Percentiles rank a stretch among this genome's conserved stretches.
phyloP scores from a whole-genome alignment of 495 filamentous ascomycete genomes.

The Penicillium cataractarum region DNA sequence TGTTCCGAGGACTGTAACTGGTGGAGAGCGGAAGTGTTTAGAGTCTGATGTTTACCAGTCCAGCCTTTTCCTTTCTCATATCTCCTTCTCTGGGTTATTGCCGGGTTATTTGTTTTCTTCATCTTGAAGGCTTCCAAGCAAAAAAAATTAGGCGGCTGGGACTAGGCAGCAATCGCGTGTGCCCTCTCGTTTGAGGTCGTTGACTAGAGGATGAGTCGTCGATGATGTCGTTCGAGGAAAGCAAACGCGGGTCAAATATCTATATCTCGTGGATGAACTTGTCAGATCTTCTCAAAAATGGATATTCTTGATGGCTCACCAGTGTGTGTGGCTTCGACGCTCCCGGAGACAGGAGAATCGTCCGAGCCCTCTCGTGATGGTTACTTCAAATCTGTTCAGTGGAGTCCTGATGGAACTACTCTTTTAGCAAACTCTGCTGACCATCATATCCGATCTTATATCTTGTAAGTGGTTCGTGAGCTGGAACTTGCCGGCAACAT shows the following conservation, averaged over 20 bases:
- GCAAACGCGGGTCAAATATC: no score
- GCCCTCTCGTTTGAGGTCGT: neutral
- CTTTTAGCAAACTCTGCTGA: constrained; percentile 75
- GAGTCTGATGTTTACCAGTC: neutral
- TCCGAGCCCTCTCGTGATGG: constrained; percentile 21
- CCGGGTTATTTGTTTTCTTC: neutral
- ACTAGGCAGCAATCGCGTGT: neutral
- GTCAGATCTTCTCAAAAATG: constrained; percentile 10
- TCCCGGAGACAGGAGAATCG: neutral
- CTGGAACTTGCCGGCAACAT: neutral
- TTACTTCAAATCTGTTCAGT: constrained; percentile 65
- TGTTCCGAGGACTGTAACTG: constrained; percentile 19
- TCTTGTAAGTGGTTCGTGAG: constrained; percentile 53
- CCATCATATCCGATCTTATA: constrained; percentile 68
- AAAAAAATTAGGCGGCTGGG: neutral
- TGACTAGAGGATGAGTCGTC: neutral
- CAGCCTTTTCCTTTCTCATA: neutral
- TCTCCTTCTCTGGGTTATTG: neutral
- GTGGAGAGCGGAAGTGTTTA: neutral
- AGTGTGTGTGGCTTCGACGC: constrained; percentile 41
- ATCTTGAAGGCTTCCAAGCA: neutral
- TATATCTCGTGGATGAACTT: neutral
- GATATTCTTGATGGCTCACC: constrained; percentile 24
- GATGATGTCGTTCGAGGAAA: neutral
- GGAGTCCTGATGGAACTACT: constrained; percentile 81